A percentile compares a stretch with the other conserved stretches of the same genome.
These are phyloP conservation scores for Radiomyces spectabilis DNA, from an alignment of 192 early-diverging fungal genomes.

Conservation along the genomic window DNA sequence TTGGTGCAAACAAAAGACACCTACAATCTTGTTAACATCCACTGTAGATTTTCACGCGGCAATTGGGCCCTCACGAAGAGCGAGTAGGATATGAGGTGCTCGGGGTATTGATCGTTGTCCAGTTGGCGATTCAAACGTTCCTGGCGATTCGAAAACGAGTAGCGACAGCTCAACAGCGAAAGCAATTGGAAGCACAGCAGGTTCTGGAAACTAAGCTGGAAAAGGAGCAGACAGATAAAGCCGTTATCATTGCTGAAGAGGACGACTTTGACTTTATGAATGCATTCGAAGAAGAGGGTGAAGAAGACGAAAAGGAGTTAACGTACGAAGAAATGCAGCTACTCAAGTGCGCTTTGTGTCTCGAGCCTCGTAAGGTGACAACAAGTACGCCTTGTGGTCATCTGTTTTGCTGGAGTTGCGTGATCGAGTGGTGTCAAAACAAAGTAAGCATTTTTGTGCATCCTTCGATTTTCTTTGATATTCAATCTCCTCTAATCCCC, in stretches of 20 bases:
- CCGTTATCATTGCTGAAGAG: constrained; percentile 15
- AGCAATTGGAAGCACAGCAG: constrained; percentile 11
- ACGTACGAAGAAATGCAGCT: constrained; percentile 28
- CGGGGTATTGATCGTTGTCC: constrained; percentile 71
- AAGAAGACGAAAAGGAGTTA: constrained; percentile 9
- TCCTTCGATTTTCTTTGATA: no score
- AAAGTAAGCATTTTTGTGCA: no score
- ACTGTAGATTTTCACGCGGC: constrained; percentile 64
- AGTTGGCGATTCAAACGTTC: constrained; percentile 55
- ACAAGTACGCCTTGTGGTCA: constrained; percentile 92
- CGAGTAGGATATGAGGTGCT: constrained; percentile 77
- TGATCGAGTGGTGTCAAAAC: constrained; percentile 85
- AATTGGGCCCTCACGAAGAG: constrained; percentile 66
- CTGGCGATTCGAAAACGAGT: constrained; percentile 21
- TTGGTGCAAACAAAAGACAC: no score
- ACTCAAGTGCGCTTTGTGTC: constrained; percentile 82
- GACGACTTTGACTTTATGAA: constrained; percentile 22
- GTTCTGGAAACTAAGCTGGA: background rate
- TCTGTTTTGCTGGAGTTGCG: constrained; percentile 93
- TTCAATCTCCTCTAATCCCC: no score
- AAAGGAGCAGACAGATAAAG: background rate
- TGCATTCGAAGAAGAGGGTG: constrained; percentile 14
- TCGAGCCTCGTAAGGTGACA: constrained; percentile 64
- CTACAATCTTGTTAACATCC: background rate
- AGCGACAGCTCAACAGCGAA: constrained; percentile 9